Base-by-base conservation (phyloP, 2,329 filamentous ascomycete species). In the Aspergillus caelatus region DNA sequence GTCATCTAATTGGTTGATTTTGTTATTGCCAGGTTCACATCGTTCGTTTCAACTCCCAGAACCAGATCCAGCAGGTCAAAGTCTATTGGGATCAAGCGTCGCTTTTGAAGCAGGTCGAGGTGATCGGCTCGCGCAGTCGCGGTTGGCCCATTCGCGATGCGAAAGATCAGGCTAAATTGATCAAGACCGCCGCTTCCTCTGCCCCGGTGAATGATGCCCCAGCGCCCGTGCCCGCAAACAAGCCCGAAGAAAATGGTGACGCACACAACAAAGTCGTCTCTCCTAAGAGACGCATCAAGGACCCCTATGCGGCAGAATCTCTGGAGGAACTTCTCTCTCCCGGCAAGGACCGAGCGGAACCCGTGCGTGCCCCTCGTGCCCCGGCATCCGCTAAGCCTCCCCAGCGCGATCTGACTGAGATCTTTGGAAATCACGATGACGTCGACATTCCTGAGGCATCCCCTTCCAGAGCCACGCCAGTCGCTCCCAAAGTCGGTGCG, bases 131-230 rank as follows among this genome's bases (percentile, higher is more conserved):
- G 75, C 90, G 91, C 60, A 92, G 92, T 62, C 91, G 91, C 77
- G 96, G 95, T 80, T 99, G 95, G 95, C 95, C 95, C 60, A 96
- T 99, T 75, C 88, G 89, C 70, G 93, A 97, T 75, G 91, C 90
- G 75, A 88, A 88, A 72, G 93, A 97, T 60, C 94, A 98, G 81
- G 85, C 90, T 70, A 89, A 88, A 72, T 82, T 97, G 72, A 92
- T 97, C 71, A 83, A 86, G 67, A 83, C 82, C 67, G 80, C 87
- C 71, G 68, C 72, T 48, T 72, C 75, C 23, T 69, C 72, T 9
- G 62, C 67, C 54, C 64, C 69, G 36, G 58, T 66, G 4, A 55
- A 54, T 45, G 26, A 54, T 39, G 7, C 58, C 26, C 48, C 58
- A 26, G 60, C 63, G 41, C 16, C 57, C 48, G 58, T 57, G 30